Conservation (phyloP, 2,329 filamentous ascomycete genomes). For the Xylaria sp. region DNA sequence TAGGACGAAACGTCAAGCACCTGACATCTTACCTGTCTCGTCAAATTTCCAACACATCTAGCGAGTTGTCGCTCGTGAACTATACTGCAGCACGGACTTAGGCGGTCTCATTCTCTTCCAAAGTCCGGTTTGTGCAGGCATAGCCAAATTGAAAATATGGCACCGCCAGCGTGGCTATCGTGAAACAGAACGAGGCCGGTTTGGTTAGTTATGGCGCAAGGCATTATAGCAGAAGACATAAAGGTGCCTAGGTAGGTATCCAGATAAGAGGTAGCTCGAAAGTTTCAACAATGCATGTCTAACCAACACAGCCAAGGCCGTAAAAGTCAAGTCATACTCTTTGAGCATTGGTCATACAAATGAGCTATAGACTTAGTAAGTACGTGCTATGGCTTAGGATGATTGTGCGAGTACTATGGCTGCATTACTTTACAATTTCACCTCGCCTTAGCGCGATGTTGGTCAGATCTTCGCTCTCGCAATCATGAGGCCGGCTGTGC, state of each 20-base stretch:
- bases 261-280: too few relatives aligned
- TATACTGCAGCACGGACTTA: neutral
- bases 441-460: slow-evolving; percentile 2
- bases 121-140: neutral
- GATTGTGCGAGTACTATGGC: neutral
- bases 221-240: neutral
- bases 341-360: neutral
- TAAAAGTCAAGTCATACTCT: neutral
- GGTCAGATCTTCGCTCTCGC: slow-evolving; percentile 5
- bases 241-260: neutral
- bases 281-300: neutral
- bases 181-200: neutral
- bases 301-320: neutral
- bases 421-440: neutral
- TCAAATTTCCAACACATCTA: neutral
- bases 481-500: slow-evolving; percentile 10
- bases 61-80: neutral
- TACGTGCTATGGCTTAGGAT: neutral
- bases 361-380: neutral
- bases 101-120: neutral
- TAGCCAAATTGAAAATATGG: neutral
- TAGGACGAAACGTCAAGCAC: neutral
- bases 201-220: neutral
- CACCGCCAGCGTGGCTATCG: neutral
- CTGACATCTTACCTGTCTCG: neutral